Conservation (phyloP, 2,329 filamentous ascomycete species). For the Xylaria multiplex region DNA sequence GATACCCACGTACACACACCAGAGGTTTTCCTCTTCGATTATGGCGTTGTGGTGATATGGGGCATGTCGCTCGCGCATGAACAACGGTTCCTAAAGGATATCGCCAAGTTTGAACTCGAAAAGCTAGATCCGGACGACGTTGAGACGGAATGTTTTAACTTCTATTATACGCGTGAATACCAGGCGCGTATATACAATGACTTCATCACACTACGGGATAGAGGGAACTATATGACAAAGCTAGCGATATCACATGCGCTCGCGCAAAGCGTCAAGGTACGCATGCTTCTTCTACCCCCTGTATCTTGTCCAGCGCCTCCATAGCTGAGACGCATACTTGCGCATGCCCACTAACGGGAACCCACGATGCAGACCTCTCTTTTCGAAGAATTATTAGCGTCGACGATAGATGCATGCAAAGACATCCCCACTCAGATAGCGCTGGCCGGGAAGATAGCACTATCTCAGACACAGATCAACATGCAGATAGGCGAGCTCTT, state of each 20-base stretch:
- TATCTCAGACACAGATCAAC: slow-evolving; percentile 91
- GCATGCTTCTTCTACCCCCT: not conserved
- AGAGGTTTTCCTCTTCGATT: slow-evolving; percentile 96
- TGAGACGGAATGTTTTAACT: slow-evolving; percentile 96
- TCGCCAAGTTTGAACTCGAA: slow-evolving; percentile 92
- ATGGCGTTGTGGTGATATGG: slow-evolving; percentile 98
- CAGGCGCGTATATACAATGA: slow-evolving; percentile 99
- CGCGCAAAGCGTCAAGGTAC: slow-evolving; percentile 91
- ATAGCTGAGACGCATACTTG: not conserved
- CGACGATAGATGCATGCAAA: slow-evolving; percentile 92
- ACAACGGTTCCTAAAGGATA: slow-evolving; percentile 89
- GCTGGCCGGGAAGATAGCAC: slow-evolving; percentile 87
- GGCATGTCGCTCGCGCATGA: slow-evolving; percentile 94
- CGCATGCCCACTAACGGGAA: slow-evolving; percentile 11
- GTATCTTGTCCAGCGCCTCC: not conserved
- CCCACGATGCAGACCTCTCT: slow-evolving; percentile 76
- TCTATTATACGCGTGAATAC: slow-evolving; percentile 98
- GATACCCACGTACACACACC: slow-evolving; percentile 90
- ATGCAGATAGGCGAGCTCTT: slow-evolving; percentile 99
- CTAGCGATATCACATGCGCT: slow-evolving; percentile 95
- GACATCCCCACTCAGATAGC: slow-evolving; percentile 94
- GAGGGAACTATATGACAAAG: slow-evolving; percentile 98
- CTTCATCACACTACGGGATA: slow-evolving; percentile 94
- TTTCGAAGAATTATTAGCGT: slow-evolving; percentile 94
- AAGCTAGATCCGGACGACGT: slow-evolving; percentile 89